Base-by-base conservation (phyloP, 495 filamentous ascomycete genomes). In the Aspergillus affinis region DNA sequence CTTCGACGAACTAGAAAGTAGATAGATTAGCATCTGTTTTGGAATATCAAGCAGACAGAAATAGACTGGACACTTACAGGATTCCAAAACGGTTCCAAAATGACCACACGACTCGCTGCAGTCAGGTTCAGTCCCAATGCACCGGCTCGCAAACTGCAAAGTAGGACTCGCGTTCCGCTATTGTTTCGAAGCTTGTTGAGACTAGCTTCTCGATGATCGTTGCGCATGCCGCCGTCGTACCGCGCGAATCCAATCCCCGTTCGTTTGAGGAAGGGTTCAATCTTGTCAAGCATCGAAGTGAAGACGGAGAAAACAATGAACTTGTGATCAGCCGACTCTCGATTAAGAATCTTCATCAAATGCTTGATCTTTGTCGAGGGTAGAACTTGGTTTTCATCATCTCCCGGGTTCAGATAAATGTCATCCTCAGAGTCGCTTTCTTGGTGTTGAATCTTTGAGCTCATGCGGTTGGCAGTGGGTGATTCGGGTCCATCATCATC, bases 31-130 rank as follows among this genome's bases (percentile, higher is more conserved):
- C 29, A 59, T 47, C 17, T 58, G 48, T 55, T 15, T 19, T 21
- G 27, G 6, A 26, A n/a, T 29, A 15, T 48, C 41, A 23, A 52
- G 19, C 12, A 29, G 18, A 54, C n/a, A 21, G 27, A 20, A 9
- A 32, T 36, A 5, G 32, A n/a, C 12, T 58, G 52, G 27, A 51
- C 45, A 80, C 86, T 74, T 81, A 89, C 86, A 50, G 94, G 90
- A 74, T 98, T 98, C 94, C 94, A 98, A 74, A 98, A 98, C 0
- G 94, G 94, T 69, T 98, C 94, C 30, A 98, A 76, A 68, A 98
- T 97, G 45, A 98, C 84, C 9, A 98, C 94, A 41, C 94, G 83
- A 61, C 89, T 92, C 17, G 94, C 94, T 0, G 93, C 94, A 5
- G 95, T 97, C 29, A 98, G 81, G 72, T 98, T 98, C 17, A 98